phyloP scores from a whole-genome alignment of 1,139 yeast genomes.

The Pichia sp. region DNA sequence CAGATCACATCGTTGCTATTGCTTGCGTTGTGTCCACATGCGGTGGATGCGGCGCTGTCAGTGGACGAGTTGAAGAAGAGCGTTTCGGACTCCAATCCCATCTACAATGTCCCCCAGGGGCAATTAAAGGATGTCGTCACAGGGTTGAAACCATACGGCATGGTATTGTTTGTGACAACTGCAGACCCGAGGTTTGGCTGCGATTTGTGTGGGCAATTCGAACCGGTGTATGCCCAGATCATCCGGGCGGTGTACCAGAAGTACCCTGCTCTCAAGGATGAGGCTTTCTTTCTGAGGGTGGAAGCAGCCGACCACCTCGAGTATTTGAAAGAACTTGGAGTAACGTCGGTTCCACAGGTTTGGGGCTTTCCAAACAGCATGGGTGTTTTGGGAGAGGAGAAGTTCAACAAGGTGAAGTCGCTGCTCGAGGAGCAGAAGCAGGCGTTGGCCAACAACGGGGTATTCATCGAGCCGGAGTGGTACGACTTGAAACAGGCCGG shows the following conservation, averaged over 20 bases:
- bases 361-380: constrained; percentile 52
- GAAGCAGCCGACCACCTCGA: constrained; percentile 46
- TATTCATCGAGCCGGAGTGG: constrained; percentile 10
- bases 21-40: background rate
- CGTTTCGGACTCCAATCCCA: constrained; percentile 16
- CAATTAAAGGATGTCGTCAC: constrained; percentile 22
- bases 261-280: constrained; percentile 35
- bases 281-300: constrained; percentile 45
- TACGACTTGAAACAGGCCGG: constrained; percentile 19
- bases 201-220: constrained; percentile 39
- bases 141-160: constrained; percentile 40
- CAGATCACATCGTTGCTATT: background rate
- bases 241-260: constrained; percentile 43
- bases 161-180: constrained; percentile 45
- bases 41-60: background rate
- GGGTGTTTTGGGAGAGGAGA: constrained; percentile 21
- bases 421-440: constrained; percentile 30
- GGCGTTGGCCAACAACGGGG: constrained; percentile 24
- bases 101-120: constrained; percentile 16
- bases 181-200: constrained; percentile 38
- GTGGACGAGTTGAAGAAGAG: constrained; percentile 11
- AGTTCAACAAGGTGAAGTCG: constrained; percentile 21
- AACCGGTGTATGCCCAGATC: constrained; percentile 38
- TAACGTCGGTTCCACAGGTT: constrained; percentile 55
- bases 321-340: constrained; percentile 38